A percentile compares a stretch with the other conserved stretches of the same genome.
These are phyloP conservation scores for Holtermanniella nyarrowii DNA, from an alignment of 768 basidiomycete species.

Conservation along the genomic window DNA sequence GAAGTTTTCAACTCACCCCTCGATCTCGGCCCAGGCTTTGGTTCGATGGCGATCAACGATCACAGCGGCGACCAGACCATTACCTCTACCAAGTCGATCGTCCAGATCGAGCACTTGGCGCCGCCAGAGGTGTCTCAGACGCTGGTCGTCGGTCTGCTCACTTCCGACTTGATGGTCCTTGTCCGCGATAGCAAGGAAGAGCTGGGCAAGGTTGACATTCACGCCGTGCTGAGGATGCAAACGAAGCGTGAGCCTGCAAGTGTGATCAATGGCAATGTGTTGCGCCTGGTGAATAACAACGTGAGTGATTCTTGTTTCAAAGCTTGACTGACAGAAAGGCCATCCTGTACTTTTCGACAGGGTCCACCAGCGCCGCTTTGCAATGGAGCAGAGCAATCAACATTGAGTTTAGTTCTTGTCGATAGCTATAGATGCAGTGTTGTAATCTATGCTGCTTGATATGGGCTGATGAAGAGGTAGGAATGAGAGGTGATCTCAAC, in stretches of 20 bases:
- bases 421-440: background rate
- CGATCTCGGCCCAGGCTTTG: background rate
- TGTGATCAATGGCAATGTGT: conserved; percentile 67
- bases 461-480: too few species aligned
- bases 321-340: background rate
- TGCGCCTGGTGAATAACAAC: conserved; percentile 39
- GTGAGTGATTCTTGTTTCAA: conserved; percentile 12
- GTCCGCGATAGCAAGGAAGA: conserved; percentile 74
- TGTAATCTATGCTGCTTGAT: background rate
- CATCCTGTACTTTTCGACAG: conserved; percentile 11
- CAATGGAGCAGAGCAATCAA: conserved; percentile 11
- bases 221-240: conserved; percentile 93
- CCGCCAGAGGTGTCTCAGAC: conserved; percentile 73
- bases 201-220: conserved; percentile 69
- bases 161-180: conserved; percentile 86
- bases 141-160: conserved; percentile 63
- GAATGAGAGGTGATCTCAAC: too few species aligned
- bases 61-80: conserved; percentile 27
- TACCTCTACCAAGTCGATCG: conserved; percentile 57
- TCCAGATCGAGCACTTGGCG: conserved; percentile 82
- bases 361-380: conserved; percentile 6
- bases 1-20: conserved; percentile 46
- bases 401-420: conserved; percentile 9
- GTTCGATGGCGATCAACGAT: conserved; percentile 1
- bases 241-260: conserved; percentile 81